Evolutionary conservation across 2,329 filamentous ascomycete genomes (phyloP).

Genomic region (Fusarium aywerte): DNA sequence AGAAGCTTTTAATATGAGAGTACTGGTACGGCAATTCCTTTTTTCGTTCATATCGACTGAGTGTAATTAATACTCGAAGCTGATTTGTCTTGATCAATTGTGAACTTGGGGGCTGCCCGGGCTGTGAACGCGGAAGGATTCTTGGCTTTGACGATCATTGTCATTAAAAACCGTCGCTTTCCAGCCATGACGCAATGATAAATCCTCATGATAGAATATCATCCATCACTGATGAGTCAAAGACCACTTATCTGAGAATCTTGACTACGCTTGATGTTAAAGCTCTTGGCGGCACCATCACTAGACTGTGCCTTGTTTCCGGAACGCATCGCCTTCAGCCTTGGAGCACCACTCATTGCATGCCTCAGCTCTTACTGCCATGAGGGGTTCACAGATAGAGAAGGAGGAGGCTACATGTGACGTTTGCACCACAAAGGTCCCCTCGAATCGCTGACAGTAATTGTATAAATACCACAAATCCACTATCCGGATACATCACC

Average conservation of each 20-base stretch:
- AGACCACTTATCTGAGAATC: neutral
- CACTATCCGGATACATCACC: neutral
- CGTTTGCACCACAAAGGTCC: neutral
- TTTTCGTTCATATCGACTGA: neutral
- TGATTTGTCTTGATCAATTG: neutral
- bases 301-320: neutral
- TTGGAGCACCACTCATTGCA: neutral
- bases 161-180: neutral
- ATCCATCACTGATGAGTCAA: no score
- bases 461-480: neutral
- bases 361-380: neutral
- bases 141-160: neutral
- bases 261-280: neutral
- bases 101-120: neutral
- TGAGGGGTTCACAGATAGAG: neutral
- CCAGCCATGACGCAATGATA: neutral
- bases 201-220: neutral
- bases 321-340: neutral
- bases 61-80: neutral
- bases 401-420: neutral
- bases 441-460: neutral
- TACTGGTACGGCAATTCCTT: neutral
- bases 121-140: neutral
- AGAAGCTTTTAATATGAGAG: neutral
- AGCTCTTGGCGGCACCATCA: neutral